phyloP scores from a whole-genome alignment of 2,329 filamentous ascomycete genomes.

The Cadophora sp. region DNA sequence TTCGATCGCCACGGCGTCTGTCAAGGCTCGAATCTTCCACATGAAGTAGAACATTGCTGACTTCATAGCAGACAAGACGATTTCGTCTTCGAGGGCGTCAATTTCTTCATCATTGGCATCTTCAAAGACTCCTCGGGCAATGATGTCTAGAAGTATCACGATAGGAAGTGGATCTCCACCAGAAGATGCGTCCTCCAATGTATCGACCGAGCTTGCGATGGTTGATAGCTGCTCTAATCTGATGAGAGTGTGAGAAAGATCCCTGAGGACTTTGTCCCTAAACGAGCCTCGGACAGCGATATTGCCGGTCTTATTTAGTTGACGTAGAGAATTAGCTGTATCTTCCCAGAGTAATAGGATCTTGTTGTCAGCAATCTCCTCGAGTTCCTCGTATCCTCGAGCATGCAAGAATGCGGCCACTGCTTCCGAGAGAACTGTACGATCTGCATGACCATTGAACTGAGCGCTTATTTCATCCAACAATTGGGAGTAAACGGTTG shows the following conservation, averaged over 20 bases:
- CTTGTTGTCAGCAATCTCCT: slow-evolving; percentile 83
- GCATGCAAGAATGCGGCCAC: slow-evolving; percentile 84
- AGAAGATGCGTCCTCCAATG: slow-evolving; percentile 76
- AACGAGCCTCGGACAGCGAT: slow-evolving; percentile 76
- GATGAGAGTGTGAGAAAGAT: slow-evolving; percentile 75
- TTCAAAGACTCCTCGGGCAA: slow-evolving; percentile 74
- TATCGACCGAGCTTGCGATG: slow-evolving; percentile 77
- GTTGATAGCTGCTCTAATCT: slow-evolving; percentile 83
- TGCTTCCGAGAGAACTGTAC: slow-evolving; percentile 83
- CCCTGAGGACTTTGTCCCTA: slow-evolving; percentile 66
- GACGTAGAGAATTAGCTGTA: slow-evolving; percentile 72
- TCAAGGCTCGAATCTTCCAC: slow-evolving; percentile 79
- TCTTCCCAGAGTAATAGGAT: slow-evolving; percentile 87
- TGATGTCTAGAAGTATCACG: slow-evolving; percentile 73
- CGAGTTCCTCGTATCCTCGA: slow-evolving; percentile 84
- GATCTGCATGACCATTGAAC: slow-evolving; percentile 90
- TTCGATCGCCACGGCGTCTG: slow-evolving; percentile 57
- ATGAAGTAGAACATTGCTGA: slow-evolving; percentile 88
- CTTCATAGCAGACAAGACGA: slow-evolving; percentile 78
- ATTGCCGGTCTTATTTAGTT: slow-evolving; percentile 68
- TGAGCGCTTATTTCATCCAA: slow-evolving; percentile 93
- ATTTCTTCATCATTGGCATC: slow-evolving; percentile 70
- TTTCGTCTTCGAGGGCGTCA: slow-evolving; percentile 79
- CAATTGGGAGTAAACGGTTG: slow-evolving; percentile 78
- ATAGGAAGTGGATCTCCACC: slow-evolving; percentile 59